Evolutionary conservation across 208 protist genomes (phyloP), one percentile per base, ranked within the genome.

Genomic region (Leishmania gerbilli): DNA sequence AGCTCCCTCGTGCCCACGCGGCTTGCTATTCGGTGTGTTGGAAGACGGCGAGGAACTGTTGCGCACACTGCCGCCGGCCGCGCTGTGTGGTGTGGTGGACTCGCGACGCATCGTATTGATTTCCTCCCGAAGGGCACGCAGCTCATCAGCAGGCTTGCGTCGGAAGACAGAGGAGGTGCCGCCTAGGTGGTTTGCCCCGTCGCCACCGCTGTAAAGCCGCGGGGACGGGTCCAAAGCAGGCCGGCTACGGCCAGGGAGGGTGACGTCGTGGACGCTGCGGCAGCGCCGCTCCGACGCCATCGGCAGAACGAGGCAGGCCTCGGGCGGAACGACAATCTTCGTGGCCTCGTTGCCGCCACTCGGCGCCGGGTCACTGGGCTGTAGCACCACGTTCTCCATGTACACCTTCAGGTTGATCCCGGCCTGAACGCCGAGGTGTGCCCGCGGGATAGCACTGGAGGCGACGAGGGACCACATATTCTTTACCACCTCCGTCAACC

Each of bases 341-440:
- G 67, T 71, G 40, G 67, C 55, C 31, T 77, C 77, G 24, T 83
- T 69, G 15, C 74, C 76, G n/a, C 69, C 83, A 7, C 45, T 68
- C 34, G 75, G 76, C 0, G 79, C 77, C 19, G 86, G 79, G 62
- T 87, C 80, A 68, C 49, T 82, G 37, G 21, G 49, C 13, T 76
- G 60, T 77, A 89, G 60, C 58, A 93, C 79, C 3, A 93, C 89
- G 74, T 91, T 87, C 51, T 84, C 71, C 81, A 87, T 86, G 79
- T 87, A 95, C 5, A 86, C 93, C 75, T 89, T 90, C 65, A 96
- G 80, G 71, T 79, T 84, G 27, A 95, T 81, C 3, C 79, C 71
- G 1, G 79, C 67, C 37, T 80, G 82, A 19, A 51, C 49, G n/a
- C 77, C 68, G 62, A 91, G 72, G 81, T 91, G 90, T 1, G 84